These are phyloP conservation scores for Tulasnella sp. DNA, from an alignment of 768 basidiomycete species.

Conservation along the genomic window DNA sequence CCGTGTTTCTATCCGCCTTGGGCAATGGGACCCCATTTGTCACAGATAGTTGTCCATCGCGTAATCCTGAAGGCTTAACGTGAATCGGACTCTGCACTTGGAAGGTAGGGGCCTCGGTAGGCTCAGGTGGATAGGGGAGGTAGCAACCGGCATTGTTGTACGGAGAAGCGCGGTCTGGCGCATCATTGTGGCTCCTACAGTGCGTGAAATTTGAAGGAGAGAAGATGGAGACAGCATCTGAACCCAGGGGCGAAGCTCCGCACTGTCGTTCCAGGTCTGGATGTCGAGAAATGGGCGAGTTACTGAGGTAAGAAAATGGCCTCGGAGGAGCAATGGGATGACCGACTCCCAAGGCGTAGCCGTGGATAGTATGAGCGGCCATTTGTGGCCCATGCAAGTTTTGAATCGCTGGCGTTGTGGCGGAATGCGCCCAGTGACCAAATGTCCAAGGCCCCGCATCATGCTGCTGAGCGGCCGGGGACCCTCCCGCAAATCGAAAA, in stretches of 20 bases:
- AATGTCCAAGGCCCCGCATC: background rate
- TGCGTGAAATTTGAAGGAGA: background rate
- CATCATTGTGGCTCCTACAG: background rate
- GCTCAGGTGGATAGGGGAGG: too few relatives aligned
- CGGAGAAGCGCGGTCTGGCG: background rate
- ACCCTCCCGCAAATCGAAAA: background rate
- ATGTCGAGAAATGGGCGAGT: background rate
- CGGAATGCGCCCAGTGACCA: background rate
- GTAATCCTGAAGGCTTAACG: background rate
- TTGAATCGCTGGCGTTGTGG: background rate
- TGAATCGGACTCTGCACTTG: background rate
- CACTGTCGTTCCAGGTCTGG: background rate
- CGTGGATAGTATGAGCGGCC: background rate
- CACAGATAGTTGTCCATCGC: background rate
- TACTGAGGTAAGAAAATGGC: background rate
- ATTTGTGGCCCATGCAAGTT: background rate
- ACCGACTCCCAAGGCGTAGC: background rate
- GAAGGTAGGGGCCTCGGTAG: too few relatives aligned
- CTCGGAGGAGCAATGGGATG: background rate
- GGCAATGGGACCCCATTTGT: background rate
- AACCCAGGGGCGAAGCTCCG: background rate
- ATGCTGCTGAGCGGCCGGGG: background rate
- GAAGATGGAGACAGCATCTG: background rate
- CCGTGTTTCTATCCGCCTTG: background rate
- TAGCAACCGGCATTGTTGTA: background rate